Evolutionary conservation across 352 stramenopile species (phyloP), one percentile per base, ranked within the genome.

Genomic region (Globisporangium acanthophoron): DNA sequence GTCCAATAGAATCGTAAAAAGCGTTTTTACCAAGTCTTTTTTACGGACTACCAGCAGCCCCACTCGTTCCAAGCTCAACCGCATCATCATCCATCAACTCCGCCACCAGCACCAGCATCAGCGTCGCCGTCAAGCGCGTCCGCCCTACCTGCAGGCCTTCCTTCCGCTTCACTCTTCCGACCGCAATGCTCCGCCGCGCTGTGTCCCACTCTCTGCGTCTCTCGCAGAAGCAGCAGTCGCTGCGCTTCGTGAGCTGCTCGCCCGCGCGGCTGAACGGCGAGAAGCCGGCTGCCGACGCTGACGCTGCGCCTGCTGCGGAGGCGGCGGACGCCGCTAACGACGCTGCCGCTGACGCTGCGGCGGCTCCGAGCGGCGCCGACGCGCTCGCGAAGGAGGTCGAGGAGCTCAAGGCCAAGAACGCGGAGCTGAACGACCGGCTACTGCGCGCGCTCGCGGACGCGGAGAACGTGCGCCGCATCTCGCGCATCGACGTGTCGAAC

Each of bases 391-490:
- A 90, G 59, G 67, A 92, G 62, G 61, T 92, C 12, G 76, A 91
- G 18, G 76, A 89, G 56, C 75, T 92, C 49, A 79, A 81, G 68
- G 49, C 61, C 58, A 77, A 81, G 65, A 91, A 85, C 67, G 78
- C 78, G 40, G 84, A 96, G 27, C 64, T 92, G 54, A 96, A 92
- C 67, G 87, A 96, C 73, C 73, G 82, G 35, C 61, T 94, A 27
- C 58, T 99, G 60, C 89, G 95, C 56, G 88, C 90, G 57, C 80
- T 98, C 50, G 97, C 97, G 1, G 97, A 99, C 74, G 95, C 97
- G 62, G 97, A 99, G 76, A 99, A 99, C 73, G 96, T 98, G 62
- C 92, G 96, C 45, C 77, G 88, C 41, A 98, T 98, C 73, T 97
- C 95, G 58, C 70, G 83, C 59, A 67, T 91, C 8, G 97, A 99